These are phyloP conservation scores for Flaveria linearis DNA, from an alignment of 129 eudicot species.

Conservation along the genomic window DNA sequence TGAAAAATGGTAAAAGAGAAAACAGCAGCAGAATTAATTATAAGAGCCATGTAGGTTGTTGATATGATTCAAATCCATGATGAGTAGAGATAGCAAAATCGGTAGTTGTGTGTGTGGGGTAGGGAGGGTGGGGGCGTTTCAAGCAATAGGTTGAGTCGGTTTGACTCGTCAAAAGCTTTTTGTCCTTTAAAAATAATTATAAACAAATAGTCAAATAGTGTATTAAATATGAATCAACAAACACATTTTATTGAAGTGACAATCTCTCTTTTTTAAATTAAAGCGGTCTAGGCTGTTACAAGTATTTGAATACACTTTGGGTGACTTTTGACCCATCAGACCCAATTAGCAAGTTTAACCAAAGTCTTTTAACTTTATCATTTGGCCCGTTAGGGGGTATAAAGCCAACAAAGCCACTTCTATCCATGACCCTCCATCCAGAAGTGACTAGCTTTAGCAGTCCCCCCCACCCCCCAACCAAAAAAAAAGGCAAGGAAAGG, in stretches of 20 bases:
- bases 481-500: too few species aligned
- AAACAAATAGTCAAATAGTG: neutral
- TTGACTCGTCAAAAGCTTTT: neutral
- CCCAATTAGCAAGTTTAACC: neutral
- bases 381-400: too few species aligned
- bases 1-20: neutral
- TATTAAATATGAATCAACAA: neutral
- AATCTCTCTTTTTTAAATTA: neutral
- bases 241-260: neutral
- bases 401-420: too few species aligned
- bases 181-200: neutral
- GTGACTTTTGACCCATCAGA: neutral
- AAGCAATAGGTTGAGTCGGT: neutral
- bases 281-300: neutral
- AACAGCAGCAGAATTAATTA: slow-evolving; percentile 5
- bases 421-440: too few species aligned
- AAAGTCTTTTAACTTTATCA: too few species aligned
- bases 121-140: neutral
- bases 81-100: slow-evolving; percentile 1
- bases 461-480: too few species aligned
- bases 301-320: neutral
- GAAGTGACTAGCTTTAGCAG: too few species aligned
- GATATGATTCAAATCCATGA: slow-evolving; percentile 5
- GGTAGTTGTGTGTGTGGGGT: neutral
- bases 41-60: neutral